Conservation (phyloP, 2,329 filamentous ascomycete species). For the Penicillium digitatum region DNA sequence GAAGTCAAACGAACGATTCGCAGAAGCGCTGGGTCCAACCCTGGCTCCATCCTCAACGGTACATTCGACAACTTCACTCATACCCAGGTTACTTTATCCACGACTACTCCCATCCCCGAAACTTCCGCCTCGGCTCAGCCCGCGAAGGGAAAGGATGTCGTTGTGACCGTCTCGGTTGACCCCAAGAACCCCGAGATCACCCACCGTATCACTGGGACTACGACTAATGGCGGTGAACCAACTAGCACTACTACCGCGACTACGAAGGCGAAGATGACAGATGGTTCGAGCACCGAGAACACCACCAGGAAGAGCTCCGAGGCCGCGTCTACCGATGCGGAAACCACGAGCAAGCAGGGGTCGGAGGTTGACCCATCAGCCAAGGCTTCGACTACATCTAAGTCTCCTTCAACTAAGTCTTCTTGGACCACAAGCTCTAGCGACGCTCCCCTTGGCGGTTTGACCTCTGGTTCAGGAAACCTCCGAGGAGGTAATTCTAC, state of each 20-base stretch:
- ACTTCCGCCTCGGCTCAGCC: neutral
- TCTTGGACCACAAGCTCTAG: neutral
- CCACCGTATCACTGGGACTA: constrained; percentile 20
- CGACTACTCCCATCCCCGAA: neutral
- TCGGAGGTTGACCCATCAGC: neutral
- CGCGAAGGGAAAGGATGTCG: constrained; percentile 14
- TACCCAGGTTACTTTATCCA: neutral
- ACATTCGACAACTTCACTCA: constrained; percentile 1
- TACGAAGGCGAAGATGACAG: constrained; percentile 6
- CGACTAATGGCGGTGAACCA: constrained; percentile 10
- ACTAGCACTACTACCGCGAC: constrained; percentile 8
- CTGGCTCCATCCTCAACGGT: neutral
- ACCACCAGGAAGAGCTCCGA: neutral
- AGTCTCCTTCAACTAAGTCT: neutral
- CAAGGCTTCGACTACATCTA: constrained; percentile 2
- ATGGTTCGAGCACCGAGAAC: neutral
- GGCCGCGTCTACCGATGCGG: neutral
- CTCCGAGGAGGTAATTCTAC: neutral
- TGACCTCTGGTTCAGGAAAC: neutral
- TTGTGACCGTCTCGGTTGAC: constrained; percentile 20
- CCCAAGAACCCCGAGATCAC: constrained; percentile 11
- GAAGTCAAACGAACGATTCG: constrained; percentile 29
- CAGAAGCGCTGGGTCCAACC: constrained; percentile 1
- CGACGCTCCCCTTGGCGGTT: neutral
- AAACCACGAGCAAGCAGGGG: neutral